These are phyloP conservation scores for Penicillium sp. DNA, from an alignment of 2,329 filamentous ascomycete genomes.

Conservation along the genomic window DNA sequence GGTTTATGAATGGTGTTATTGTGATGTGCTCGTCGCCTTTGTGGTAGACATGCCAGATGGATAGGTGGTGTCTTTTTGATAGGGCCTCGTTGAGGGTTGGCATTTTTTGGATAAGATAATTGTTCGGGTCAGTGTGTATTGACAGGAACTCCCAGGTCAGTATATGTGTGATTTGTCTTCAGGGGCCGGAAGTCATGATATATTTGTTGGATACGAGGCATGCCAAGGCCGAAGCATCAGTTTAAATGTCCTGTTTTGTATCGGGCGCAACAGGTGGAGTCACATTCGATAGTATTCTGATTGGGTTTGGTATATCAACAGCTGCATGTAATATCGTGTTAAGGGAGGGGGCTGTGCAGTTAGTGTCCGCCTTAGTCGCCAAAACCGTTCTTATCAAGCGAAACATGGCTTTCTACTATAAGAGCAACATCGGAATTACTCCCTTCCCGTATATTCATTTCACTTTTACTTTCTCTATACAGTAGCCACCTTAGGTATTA, in stretches of 20 bases:
- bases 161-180: background rate
- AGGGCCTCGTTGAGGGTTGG: constrained; percentile 3
- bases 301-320: background rate
- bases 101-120: background rate
- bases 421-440: too few relatives aligned
- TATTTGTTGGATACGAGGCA: too few relatives aligned
- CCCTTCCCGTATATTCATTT: too few relatives aligned
- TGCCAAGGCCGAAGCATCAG: too few relatives aligned
- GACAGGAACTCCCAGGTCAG: background rate
- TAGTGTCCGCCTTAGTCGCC: background rate
- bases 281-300: background rate
- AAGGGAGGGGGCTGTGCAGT: background rate
- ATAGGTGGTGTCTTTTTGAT: background rate
- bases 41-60: constrained; percentile 12
- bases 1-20: constrained; percentile 7
- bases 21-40: constrained; percentile 3
- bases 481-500: too few relatives aligned
- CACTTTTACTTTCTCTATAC: too few relatives aligned
- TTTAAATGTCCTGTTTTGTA: background rate
- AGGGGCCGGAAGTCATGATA: too few relatives aligned
- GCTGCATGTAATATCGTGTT: background rate
- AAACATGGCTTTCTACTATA: background rate
- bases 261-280: background rate
- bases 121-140: background rate
- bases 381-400: background rate